Evolutionary conservation across 345 rosid genomes (phyloP).

Genomic region (Salix exigua): DNA sequence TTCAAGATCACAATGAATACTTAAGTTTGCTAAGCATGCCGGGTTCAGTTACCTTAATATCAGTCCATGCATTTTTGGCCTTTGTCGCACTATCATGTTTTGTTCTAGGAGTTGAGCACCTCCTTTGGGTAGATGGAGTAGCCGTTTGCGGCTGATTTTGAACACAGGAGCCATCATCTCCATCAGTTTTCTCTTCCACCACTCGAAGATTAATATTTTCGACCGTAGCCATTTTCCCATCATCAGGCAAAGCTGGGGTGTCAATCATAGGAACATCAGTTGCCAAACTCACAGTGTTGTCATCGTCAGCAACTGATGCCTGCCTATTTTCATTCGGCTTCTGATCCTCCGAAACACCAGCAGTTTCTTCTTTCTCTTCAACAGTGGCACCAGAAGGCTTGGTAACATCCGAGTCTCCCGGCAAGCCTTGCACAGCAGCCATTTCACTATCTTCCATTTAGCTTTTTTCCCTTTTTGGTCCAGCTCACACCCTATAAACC

Average conservation of each 20-base stretch:
- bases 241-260: conserved; percentile 15
- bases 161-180: neutral
- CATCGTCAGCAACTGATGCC: conserved; percentile 18
- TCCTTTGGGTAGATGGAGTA: conserved; percentile 20
- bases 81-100: conserved; percentile 33
- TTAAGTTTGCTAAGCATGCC: no score
- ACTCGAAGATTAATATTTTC: conserved; percentile 10
- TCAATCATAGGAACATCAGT: conserved; percentile 40
- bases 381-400: conserved; percentile 27
- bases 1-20: no score
- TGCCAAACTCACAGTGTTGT: conserved; percentile 34
- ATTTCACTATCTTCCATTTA: conserved; percentile 54
- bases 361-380: conserved; percentile 23
- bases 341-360: conserved; percentile 10
- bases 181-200: conserved; percentile 23
- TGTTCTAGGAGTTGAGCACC: conserved; percentile 27
- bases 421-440: conserved; percentile 29
- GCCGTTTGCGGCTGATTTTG: conserved; percentile 11
- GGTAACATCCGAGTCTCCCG: conserved; percentile 21
- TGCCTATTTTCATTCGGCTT: conserved; percentile 26
- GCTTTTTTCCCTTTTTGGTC: neutral
- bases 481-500: neutral
- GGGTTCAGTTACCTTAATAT: conserved; percentile 43
- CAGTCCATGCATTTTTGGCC: conserved; percentile 60
- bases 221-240: conserved; percentile 8